These are phyloP conservation scores for Colletotrichum karsti DNA, from an alignment of 2,329 filamentous ascomycete species.

Conservation along the genomic window DNA sequence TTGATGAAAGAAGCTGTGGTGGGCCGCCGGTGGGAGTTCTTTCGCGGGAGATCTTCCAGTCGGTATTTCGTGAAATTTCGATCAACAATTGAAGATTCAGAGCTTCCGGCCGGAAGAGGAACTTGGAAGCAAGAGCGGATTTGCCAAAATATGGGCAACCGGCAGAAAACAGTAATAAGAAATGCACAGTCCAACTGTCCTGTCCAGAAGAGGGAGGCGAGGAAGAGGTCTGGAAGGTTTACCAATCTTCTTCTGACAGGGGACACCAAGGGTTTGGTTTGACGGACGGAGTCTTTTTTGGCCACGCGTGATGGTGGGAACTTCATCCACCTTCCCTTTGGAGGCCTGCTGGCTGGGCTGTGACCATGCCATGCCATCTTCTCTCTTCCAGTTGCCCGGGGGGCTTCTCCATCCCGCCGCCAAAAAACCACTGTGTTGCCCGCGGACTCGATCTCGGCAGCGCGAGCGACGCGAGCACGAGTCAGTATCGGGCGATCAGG, in stretches of 20 bases:
- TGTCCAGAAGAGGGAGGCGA: not conserved
- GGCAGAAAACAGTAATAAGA: not conserved
- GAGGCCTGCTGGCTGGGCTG: not conserved
- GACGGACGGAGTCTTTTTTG: not conserved
- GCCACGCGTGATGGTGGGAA: not conserved
- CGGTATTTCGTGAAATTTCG: not conserved
- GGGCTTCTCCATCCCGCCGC: not conserved
- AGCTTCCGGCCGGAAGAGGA: not conserved
- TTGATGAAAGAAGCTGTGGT: not conserved
- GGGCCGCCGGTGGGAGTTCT: not conserved
- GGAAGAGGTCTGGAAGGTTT: not conserved
- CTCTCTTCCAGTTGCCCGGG: not conserved
- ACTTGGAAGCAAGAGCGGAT: not conserved
- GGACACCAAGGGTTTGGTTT: not conserved
- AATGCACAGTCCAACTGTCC: not conserved
- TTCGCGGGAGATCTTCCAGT: not conserved
- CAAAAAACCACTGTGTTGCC: too few relatives aligned
- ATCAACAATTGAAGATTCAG: not conserved
- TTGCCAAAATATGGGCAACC: not conserved
- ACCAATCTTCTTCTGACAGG: not conserved
- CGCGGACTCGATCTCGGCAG: not conserved
- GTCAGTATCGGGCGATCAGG: conserved; percentile 22
- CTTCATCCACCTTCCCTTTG: not conserved
- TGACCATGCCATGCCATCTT: not conserved
- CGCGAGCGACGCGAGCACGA: conserved; percentile 2